Percentiles rank a stretch among this genome's conserved stretches.
Evolutionary conservation across 73 alveolate species (phyloP).

Genomic region (Uronychia setigera): DNA sequence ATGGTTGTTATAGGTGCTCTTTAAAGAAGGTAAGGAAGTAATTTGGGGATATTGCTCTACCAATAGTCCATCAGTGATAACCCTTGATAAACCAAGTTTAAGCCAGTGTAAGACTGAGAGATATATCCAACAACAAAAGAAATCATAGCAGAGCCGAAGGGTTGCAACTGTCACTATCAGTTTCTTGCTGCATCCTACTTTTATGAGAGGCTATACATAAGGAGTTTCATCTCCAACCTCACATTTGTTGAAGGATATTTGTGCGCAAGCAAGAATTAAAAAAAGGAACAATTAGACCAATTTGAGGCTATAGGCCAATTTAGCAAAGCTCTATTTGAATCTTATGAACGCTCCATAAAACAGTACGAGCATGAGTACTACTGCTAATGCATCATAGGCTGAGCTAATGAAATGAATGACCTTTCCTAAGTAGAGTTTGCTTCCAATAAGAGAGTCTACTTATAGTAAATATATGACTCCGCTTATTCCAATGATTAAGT

Average conservation of each 20-base stretch:
- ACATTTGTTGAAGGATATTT: neutral
- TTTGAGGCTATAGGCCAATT: neutral
- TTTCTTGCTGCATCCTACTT: neutral
- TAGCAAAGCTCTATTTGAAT: neutral
- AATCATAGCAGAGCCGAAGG: neutral
- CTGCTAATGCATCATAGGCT: neutral
- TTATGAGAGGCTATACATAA: neutral
- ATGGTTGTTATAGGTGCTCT: neutral
- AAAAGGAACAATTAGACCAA: neutral
- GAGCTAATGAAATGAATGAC: neutral
- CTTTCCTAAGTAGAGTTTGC: neutral
- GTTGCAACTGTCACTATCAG: neutral
- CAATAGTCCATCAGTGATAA: neutral
- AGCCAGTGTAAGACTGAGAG: neutral
- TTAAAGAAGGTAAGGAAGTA: neutral
- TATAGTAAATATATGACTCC: neutral
- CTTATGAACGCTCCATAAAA: neutral
- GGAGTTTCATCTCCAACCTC: neutral
- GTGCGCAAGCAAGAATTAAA: neutral
- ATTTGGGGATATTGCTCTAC: neutral
- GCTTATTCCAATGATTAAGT: neutral
- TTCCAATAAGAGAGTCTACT: neutral
- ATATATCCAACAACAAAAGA: neutral
- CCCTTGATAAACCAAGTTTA: neutral
- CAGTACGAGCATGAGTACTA: neutral